A percentile compares a stretch with the other conserved stretches of the same genome.
phyloP scores from a whole-genome alignment of 2,329 filamentous ascomycete species.

The Mollisia scopiformis region DNA sequence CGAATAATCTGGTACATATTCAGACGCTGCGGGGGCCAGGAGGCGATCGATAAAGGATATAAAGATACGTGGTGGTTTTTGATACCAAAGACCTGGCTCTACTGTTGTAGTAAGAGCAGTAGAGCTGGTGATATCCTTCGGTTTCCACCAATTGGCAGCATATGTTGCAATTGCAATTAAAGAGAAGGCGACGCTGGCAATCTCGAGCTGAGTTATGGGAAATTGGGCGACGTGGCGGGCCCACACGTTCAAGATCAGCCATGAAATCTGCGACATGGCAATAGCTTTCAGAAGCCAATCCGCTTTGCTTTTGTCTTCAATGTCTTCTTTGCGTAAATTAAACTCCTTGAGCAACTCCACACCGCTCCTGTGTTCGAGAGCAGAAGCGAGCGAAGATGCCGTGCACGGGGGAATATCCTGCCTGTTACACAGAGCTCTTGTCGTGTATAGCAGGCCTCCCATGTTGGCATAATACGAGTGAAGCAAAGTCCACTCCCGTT shows the following conservation, averaged over 20 bases:
- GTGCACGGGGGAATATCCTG: neutral
- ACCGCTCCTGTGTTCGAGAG: no score
- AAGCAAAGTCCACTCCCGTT: neutral
- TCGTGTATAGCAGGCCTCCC: neutral
- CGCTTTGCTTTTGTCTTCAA: conserved; percentile 6
- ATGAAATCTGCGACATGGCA: neutral
- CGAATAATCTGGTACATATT: no score
- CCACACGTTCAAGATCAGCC: neutral
- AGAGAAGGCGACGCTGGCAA: neutral
- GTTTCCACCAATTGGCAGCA: neutral
- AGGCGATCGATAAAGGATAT: no score
- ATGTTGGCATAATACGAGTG: neutral
- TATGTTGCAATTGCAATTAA: neutral
- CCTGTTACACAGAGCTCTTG: neutral
- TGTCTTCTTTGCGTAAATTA: neutral
- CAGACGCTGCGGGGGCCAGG: no score
- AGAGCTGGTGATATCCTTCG: no score
- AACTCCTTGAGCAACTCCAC: neutral
- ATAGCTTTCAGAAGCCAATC: neutral
- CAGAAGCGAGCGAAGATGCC: no score
- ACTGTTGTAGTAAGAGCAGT: no score
- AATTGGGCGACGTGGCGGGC: neutral
- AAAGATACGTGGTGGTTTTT: no score
- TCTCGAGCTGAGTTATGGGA: neutral
- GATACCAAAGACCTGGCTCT: no score